Conservation (phyloP, 257 asterid species). For the Primulina eburnea region DNA sequence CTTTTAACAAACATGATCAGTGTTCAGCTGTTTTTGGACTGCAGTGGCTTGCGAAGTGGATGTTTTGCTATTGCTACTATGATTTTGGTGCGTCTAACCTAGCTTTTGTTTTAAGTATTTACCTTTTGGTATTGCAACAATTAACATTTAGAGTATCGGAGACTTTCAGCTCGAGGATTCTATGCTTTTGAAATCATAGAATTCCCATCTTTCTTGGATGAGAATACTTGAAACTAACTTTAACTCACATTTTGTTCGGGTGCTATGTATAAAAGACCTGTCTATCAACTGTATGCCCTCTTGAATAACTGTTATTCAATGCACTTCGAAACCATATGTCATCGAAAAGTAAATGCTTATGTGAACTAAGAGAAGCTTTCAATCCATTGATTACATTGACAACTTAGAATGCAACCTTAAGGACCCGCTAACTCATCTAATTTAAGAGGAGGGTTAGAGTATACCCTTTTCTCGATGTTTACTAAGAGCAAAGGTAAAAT, state of each 20-base stretch:
- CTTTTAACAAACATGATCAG: constrained; percentile 2
- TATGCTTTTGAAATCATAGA: neutral
- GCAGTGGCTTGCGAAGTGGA: constrained; percentile 60
- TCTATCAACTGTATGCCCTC: neutral
- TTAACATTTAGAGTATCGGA: constrained; percentile 14
- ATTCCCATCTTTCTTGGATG: neutral
- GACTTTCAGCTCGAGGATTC: neutral
- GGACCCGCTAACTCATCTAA: neutral
- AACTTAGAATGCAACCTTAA: neutral
- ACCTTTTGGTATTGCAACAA: neutral
- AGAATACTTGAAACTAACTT: neutral
- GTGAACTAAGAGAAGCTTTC: neutral
- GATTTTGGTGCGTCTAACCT: constrained; percentile 42
- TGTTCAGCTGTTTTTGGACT: constrained; percentile 26
- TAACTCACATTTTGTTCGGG: neutral
- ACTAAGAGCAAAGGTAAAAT: no score
- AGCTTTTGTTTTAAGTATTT: constrained; percentile 1
- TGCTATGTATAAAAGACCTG: neutral
- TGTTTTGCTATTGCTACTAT: constrained; percentile 50
- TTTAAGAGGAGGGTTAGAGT: neutral
- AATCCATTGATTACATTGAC: neutral
- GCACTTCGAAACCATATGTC: no score
- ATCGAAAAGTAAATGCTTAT: no score
- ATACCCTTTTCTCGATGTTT: neutral
- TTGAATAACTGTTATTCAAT: neutral